Base-by-base conservation (phyloP, 352 stramenopile genomes). In the Phytopythium litorale region DNA sequence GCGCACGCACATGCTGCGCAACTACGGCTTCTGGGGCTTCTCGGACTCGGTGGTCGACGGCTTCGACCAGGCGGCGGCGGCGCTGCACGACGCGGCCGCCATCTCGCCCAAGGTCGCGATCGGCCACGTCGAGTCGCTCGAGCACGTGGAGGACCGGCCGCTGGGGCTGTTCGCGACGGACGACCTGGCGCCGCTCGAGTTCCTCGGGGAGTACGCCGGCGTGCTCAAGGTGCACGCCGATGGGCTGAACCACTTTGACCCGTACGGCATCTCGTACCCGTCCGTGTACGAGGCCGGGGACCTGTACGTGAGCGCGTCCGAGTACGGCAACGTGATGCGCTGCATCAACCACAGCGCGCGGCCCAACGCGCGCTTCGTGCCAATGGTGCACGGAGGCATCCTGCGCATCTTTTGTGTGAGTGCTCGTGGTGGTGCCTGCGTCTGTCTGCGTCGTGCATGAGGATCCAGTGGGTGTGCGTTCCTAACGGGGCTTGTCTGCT, bases 1-100 rank as follows among this genome's bases (percentile, higher is more conserved):
- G 65, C 72, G 79, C 51, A 76, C 81, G 60, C 63, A 67, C 13
- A 68, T 91, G 75, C 67, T 93, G 62, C 68, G 78, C 37, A 93
- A 91, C 61, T 93, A 93, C 60, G 76, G 58, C 28, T 92, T 91
- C 64, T 91, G 81, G 75, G 84, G 81, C 28, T 91, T 89, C 60
- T 81, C 78, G 21, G 79, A 81, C 67, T 70, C 66, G 45, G 57
- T 68, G 16, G 56, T 75, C 33, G 75, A 91, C 45, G 79, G 73
- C 12, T 89, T 87, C 38, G 67, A 78, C 7, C 64, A 78, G 28
- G 75, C 87, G 19, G 59, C 57, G 0, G 57, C 70, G n/a, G 56
- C 72, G 6, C 23, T 43, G 18, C 56, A 71, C 61, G 52, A 57
- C 18, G 68, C 58, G n/a, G 56, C 62, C 8, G 63, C 72, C 28